Evolutionary conservation across 1,284 basidiomycete genomes (phyloP).

Genomic region (Inonotus obliquus): DNA sequence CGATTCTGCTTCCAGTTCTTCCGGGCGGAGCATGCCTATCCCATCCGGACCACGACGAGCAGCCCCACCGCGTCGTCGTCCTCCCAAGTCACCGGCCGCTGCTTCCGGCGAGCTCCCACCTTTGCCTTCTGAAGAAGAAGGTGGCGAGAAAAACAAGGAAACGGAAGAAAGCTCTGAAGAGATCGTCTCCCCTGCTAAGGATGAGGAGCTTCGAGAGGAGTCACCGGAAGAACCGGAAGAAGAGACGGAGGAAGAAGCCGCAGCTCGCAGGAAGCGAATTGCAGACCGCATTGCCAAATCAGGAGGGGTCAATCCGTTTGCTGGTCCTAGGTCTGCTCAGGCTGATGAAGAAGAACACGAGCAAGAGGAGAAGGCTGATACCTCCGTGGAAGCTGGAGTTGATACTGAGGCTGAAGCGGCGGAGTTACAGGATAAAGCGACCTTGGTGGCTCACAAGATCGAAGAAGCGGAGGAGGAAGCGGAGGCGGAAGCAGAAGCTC

Average conservation of each 20-base stretch:
- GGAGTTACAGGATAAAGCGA: not conserved
- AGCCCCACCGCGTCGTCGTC: conserved; percentile 63
- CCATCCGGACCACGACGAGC: conserved; percentile 64
- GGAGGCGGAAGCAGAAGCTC: not conserved
- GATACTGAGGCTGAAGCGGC: conserved; percentile 23
- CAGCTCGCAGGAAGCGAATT: conserved; percentile 47
- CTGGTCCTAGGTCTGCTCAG: conserved; percentile 31
- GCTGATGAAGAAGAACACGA: conserved; percentile 11
- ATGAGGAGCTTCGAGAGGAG: conserved; percentile 11
- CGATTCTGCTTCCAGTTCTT: conserved; percentile 31
- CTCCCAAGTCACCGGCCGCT: conserved; percentile 40
- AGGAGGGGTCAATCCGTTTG: conserved; percentile 62
- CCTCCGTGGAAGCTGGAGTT: conserved; percentile 7
- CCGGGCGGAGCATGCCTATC: conserved; percentile 54
- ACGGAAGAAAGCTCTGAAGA: conserved; percentile 10
- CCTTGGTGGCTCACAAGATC: not conserved
- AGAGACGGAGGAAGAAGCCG: conserved; percentile 49
- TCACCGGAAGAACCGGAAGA: conserved; percentile 18
- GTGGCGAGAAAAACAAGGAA: conserved; percentile 15
- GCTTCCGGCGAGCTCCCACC: conserved; percentile 20
- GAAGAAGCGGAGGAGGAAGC: conserved; percentile 21
- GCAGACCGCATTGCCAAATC: conserved; percentile 60
- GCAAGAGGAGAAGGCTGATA: not conserved
- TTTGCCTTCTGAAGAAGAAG: conserved; percentile 22
- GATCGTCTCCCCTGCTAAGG: conserved; percentile 1